phyloP scores from a whole-genome alignment of 805 yeast species.

The Ogataea salicorniae region DNA sequence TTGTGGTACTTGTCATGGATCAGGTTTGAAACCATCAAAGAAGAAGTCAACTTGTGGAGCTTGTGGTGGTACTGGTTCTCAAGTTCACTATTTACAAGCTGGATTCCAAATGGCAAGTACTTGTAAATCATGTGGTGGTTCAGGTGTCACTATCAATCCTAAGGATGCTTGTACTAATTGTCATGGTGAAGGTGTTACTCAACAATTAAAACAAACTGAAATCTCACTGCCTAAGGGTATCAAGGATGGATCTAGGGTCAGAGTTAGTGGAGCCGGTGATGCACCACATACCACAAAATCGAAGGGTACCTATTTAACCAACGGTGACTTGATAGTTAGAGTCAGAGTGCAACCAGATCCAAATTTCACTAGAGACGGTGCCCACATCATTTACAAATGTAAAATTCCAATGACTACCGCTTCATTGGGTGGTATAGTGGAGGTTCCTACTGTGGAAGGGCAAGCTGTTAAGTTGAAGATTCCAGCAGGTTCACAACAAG shows the following conservation, averaged over 20 bases:
- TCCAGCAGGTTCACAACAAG: constrained; percentile 79
- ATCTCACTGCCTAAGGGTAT: constrained; percentile 88
- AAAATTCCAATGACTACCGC: constrained; percentile 93
- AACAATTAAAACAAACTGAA: constrained; percentile 60
- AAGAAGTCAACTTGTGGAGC: constrained; percentile 73
- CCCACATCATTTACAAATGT: constrained; percentile 59
- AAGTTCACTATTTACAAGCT: constrained; percentile 77
- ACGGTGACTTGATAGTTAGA: constrained; percentile 86
- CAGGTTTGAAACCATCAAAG: constrained; percentile 76
- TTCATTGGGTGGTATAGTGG: constrained; percentile 85
- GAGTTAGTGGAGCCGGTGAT: constrained; percentile 87
- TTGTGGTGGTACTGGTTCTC: constrained; percentile 93
- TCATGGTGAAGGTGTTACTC: constrained; percentile 84
- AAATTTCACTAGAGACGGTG: constrained; percentile 58
- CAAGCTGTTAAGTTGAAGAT: constrained; percentile 69
- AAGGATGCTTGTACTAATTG: constrained; percentile 73
- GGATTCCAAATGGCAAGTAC: constrained; percentile 97
- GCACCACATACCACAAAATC: constrained; percentile 76
- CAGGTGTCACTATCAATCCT: constrained; percentile 71
- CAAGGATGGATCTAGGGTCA: constrained; percentile 76
- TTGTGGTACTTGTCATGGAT: constrained; percentile 77
- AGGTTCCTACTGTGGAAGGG: constrained; percentile 84
- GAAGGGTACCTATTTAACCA: constrained; percentile 57
- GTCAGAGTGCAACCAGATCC: constrained; percentile 74
- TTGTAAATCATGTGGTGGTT: constrained; percentile 81